phyloP scores from a whole-genome alignment of 2,329 filamentous ascomycete species.

The Trichophaea hybrida region DNA sequence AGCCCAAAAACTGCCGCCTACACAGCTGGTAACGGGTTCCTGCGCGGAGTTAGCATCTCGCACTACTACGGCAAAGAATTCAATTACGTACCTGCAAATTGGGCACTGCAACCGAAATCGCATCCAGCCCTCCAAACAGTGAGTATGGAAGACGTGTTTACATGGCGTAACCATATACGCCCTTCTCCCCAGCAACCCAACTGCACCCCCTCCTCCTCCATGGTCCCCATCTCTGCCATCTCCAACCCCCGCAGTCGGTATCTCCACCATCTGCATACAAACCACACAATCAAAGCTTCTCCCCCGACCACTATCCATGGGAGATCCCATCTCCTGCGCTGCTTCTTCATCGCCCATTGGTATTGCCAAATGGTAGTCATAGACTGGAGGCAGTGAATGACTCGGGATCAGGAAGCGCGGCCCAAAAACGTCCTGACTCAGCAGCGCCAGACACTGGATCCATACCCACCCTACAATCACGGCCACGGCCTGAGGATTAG shows the following conservation, averaged over 20 bases:
- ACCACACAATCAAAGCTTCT: conserved; percentile 80
- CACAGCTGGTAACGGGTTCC: conserved; percentile 26
- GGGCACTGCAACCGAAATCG: conserved; percentile 83
- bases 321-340: conserved; percentile 4
- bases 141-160: conserved; percentile 84
- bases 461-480: conserved; percentile 65
- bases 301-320: background rate
- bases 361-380: conserved; percentile 88
- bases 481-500: conserved; percentile 51
- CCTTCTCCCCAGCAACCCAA: conserved; percentile 61
- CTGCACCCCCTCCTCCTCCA: conserved; percentile 37
- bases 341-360: conserved; percentile 63
- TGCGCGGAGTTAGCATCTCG: conserved; percentile 8
- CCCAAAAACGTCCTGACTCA: conserved; percentile 68
- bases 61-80: background rate
- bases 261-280: conserved; percentile 80
- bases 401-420: conserved; percentile 67
- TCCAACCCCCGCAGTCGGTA: conserved; percentile 57
- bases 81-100: conserved; percentile 44
- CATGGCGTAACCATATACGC: conserved; percentile 97
- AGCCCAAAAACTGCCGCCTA: conserved; percentile 9
- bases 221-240: conserved; percentile 31
- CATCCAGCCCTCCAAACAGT: conserved; percentile 93
- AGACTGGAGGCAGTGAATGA: conserved; percentile 38
- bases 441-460: conserved; percentile 68